Evolutionary conservation across 1,284 basidiomycete genomes (phyloP).

Genomic region (Sphagnurus paluster): DNA sequence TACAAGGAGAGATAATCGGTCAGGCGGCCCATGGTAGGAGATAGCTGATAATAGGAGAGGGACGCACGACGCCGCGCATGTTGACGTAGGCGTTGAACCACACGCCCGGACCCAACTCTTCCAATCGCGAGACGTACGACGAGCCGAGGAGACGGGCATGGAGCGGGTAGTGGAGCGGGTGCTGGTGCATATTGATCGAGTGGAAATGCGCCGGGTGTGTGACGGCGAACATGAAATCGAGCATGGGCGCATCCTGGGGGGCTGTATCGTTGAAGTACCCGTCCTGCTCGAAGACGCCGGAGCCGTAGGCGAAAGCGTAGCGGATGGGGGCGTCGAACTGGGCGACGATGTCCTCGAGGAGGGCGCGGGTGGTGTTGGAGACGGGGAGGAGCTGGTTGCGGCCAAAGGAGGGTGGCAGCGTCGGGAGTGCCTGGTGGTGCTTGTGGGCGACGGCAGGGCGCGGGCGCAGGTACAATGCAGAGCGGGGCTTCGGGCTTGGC

Average conservation of each 20-base stretch:
- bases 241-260: conserved; percentile 64
- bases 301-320: conserved; percentile 95
- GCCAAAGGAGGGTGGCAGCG: conserved; percentile 74
- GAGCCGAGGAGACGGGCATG: conserved; percentile 82
- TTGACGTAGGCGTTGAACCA: conserved; percentile 94
- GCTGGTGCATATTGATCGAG: conserved; percentile 89
- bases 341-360: conserved; percentile 75
- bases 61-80: conserved; percentile 80
- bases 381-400: conserved; percentile 79
- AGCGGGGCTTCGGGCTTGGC: conserved; percentile 36
- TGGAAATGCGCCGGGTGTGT: conserved; percentile 93
- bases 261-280: conserved; percentile 51
- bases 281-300: conserved; percentile 87
- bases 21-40: conserved; percentile 7
- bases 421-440: conserved; percentile 44
- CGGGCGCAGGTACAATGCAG: too few species aligned
- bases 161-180: conserved; percentile 88
- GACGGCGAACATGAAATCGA: conserved; percentile 96
- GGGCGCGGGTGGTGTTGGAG: conserved; percentile 70
- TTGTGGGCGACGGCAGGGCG: conserved; percentile 52
- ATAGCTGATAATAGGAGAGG: conserved; percentile 9
- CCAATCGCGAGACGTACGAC: conserved; percentile 73
- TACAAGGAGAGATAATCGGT: conserved; percentile 12
- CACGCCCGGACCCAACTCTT: conserved; percentile 83
- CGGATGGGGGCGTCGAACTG: conserved; percentile 85